Percentiles rank a stretch among this genome's conserved stretches.
Conservation (phyloP, 2,329 filamentous ascomycete species). For the Rhynchosporium agropyri region DNA sequence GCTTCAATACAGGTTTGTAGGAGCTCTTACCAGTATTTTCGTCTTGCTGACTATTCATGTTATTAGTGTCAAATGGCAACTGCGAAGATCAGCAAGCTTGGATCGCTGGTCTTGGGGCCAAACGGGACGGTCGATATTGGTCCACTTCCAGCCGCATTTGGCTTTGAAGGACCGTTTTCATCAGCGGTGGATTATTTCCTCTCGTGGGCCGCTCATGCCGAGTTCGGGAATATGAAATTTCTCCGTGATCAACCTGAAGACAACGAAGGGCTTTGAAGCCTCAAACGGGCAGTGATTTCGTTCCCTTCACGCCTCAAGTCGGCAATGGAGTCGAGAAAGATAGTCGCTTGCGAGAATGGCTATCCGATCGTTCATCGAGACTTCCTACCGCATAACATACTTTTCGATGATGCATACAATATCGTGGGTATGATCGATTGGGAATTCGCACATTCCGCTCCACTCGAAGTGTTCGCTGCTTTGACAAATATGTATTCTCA, state of each 20-base stretch:
- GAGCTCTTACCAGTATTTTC: not conserved
- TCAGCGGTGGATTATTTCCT: not conserved
- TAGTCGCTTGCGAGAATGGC: not conserved
- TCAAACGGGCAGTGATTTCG: not conserved
- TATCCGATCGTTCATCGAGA: slow-evolving; percentile 8
- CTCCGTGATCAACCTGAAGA: not conserved
- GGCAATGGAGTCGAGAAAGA: not conserved
- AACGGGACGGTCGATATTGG: not conserved
- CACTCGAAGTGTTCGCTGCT: slow-evolving; percentile 5
- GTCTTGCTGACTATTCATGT: not conserved
- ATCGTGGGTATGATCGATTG: slow-evolving; percentile 11
- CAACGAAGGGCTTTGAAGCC: not conserved
- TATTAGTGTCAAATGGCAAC: not conserved
- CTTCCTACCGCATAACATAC: slow-evolving; percentile 4
- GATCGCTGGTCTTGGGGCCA: not conserved
- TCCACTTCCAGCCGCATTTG: not conserved
- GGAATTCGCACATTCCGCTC: slow-evolving; percentile 12
- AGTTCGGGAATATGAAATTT: not conserved
- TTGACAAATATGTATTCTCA: not conserved
- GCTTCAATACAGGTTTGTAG: not conserved
- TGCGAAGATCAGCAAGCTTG: not conserved
- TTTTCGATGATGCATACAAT: slow-evolving; percentile 9
- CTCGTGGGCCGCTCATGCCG: not conserved
- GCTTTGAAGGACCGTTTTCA: slow-evolving; percentile 1
- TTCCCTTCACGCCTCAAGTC: not conserved